Base-by-base conservation (phyloP, 2,329 filamentous ascomycete species). In the Neopestalotiopsis rosae region DNA sequence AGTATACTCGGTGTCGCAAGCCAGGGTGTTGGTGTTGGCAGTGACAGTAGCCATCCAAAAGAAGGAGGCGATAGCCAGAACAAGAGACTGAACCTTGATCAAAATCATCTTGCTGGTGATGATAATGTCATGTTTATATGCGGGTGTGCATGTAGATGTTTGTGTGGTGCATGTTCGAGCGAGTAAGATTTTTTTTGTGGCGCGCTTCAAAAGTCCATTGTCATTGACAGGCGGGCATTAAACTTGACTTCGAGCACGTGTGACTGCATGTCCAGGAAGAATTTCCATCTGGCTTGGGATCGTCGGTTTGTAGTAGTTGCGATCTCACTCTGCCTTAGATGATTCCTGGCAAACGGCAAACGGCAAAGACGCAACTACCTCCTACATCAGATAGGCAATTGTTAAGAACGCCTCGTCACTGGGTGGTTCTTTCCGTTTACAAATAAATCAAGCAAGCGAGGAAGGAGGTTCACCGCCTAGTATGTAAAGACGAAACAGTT, bases 1-100 rank as follows among this genome's bases (percentile, higher is more conserved):
- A 32, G 28, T 65, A 20, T 65, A 65, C 10, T 45, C 40, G 20
- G 62, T 65, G 9, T 65, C n/a, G 62, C 62, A 65, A 17, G n/a
- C 13, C 20, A n/a, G 30, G 17, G 38, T n/a, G 24, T 52, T 10
- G n/a, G 38, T 28, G 24, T 28, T 28, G 24, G 24, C 24, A 28
- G 24, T 28, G 24, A 28, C 62, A 20, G 4, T 20, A 7, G 13
- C 13, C 17, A 20, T 12, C 40, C 5, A 52, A 38, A 17, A 14
- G 20, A 49, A 20, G 24, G 40, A 17, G 30, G 62, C 38, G 13
- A 52, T 38, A 40, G 30, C 20, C 2, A 65, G n/a, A 7, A 49
- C 12, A 20, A 49, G 34, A 30, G 24, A 24, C 20, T 34, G 32
- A 49, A 30, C 45, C 6, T 24, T n/a, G 14, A 28, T 5, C n/a